Evolutionary conservation across 306 rosid genomes (phyloP), one percentile per base, ranked within the genome.

Genomic region (Cucurbita pepo): DNA sequence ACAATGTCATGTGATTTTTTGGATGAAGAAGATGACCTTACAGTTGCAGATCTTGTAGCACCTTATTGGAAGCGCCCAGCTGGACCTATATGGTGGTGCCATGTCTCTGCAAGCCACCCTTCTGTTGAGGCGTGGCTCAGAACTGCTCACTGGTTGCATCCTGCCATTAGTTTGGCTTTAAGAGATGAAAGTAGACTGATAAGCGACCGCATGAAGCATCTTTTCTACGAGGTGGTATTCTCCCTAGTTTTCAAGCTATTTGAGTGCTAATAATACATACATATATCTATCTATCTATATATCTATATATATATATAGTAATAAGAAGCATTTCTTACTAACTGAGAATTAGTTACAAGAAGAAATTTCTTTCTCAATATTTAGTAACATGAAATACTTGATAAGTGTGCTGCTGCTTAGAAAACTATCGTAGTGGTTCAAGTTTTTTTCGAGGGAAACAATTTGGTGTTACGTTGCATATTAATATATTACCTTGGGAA

Each of bases 51-150:
- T 79, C 58, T 91, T 61, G 97, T 89, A 16, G 87, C 95, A 62
- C 97, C 97, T 3, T 91, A 88, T 59, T 89, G 99, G 99, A 95
- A 91, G 85, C 90, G 81, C 43, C 95, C 97, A 3, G 88, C 86
- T 21, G 99, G 99, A 56, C 97, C 99, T 16, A 73, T 56, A 75
- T 95, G 96, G 99, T 95, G 99, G 99, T 88, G 99, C 80, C 90
- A 95, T 84, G 84, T 95, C 75, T 78, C 87, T 78, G 95, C 96
- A 56, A 82, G 81, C 72, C 90, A 91, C 72, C 96, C 91, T 13
- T 72, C 79, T 10, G 77, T 84, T 80, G 84, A 78, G 69, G 48
- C 85, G 6, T 95, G 99, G 99, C 95, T 95, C 77, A 81, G 82
- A 66, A 85, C 18, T 82, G 89, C 95, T 72, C 96, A 84, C 73